phyloP scores from a whole-genome alignment of 495 filamentous ascomycete species.

The Recurvomyces mirabilis region DNA sequence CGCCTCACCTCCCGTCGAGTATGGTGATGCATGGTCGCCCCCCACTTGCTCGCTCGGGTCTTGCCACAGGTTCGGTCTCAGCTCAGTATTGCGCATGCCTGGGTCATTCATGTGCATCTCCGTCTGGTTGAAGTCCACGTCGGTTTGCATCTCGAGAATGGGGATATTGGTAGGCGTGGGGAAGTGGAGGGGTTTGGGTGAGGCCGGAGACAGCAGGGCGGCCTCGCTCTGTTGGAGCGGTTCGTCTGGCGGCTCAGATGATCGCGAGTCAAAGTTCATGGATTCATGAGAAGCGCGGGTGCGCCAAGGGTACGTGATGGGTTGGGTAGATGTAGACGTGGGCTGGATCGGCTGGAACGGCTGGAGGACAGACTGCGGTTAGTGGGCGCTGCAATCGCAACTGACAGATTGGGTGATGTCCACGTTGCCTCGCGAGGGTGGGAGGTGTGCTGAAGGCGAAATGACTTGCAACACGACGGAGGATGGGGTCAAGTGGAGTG shows the following conservation, averaged over 20 bases:
- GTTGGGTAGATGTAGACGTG: background rate
- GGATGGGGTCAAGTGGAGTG: too few species aligned
- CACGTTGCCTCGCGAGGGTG: too few species aligned
- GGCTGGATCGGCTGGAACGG: background rate
- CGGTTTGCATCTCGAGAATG: slow-evolving; percentile 61
- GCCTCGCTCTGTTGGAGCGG: slow-evolving; percentile 56
- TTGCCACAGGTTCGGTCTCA: slow-evolving; percentile 14
- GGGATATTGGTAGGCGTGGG: slow-evolving; percentile 60
- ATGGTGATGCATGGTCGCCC: slow-evolving; percentile 12
- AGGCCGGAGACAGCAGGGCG: slow-evolving; percentile 49
- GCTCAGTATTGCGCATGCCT: slow-evolving; percentile 21
- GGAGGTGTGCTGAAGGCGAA: too few species aligned
- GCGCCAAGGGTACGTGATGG: too few species aligned
- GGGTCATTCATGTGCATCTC: slow-evolving; percentile 38
- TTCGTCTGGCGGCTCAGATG: slow-evolving; percentile 50
- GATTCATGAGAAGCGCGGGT: slow-evolving; percentile 1
- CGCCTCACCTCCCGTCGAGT: slow-evolving; percentile 13
- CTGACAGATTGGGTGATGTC: too few species aligned
- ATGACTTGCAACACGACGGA: too few species aligned
- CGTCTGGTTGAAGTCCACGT: slow-evolving; percentile 60
- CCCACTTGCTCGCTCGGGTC: slow-evolving; percentile 12
- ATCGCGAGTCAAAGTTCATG: slow-evolving; percentile 11
- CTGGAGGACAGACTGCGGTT: slow-evolving; percentile 1
- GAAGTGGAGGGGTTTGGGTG: slow-evolving; percentile 58
- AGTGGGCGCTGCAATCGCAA: too few species aligned